Evolutionary conservation across 257 asterid species (phyloP), one percentile per base, ranked within the genome.

Genomic region (Marsdenia floribunda): DNA sequence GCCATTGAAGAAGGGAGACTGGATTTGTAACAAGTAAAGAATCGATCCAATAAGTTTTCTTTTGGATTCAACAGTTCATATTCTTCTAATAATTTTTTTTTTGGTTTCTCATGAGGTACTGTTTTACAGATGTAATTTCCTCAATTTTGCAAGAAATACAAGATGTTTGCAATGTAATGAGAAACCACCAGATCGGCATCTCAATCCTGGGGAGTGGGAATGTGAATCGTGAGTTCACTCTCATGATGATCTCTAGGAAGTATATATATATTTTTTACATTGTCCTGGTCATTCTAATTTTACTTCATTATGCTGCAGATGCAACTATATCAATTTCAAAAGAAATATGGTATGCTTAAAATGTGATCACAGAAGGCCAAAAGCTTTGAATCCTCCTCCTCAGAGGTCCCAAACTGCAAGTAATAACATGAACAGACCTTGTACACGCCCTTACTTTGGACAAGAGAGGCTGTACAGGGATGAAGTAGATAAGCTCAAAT

Each of bases 201-300:
- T 95, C 69, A 85, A 83, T 84, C 86, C 87, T 38, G 98, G 99
- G 68, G 99, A 95, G 81, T 95, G 99, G 98, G 96, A 95, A 82
- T 95, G 99, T 80, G 97, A 94, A 74, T 89, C 99, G 97, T 94
- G 81, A 89, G 97, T 73, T 77, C 74, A 21, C 42, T 47, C 26
- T 47, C 44, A 71, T 42, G 35, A 9, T 61, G 33, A 21, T 53
- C 59, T 71, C 50, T 40, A 64, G 29, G 44, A 64, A 38, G 63
- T 18, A n/a, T 37, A 16, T 6, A 40, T 38, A 38, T 38, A 40
- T 22, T 37, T 11, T 5, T 37, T 60, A 5, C 10, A 59, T 22
- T 29, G 55, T n/a, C 68, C 55, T 10, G 47, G 44, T 50, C 42
- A 16, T 15, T 42, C 3, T 40, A n/a, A 53, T 52, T 19, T 6